Conservation (phyloP, 108 stramenopile species). For the Cyclotella choctawhatcheeana region DNA sequence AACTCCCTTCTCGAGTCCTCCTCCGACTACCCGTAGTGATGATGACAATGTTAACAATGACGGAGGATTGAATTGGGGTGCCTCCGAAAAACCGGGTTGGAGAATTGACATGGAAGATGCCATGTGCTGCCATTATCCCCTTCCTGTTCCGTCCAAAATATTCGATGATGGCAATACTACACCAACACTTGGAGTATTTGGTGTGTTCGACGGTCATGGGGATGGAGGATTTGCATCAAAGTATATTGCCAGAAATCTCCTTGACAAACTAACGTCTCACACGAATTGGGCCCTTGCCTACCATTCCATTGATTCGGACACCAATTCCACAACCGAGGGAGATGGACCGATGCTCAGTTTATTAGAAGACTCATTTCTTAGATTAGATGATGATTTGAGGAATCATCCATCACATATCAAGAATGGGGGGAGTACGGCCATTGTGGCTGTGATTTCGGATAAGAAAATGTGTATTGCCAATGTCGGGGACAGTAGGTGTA, state of each 20-base stretch:
- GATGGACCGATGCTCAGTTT: conserved; percentile 16
- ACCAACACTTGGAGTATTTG: conserved; percentile 59
- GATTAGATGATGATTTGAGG: conserved; percentile 64
- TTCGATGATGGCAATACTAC: neutral
- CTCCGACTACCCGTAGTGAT: neutral
- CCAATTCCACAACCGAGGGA: neutral
- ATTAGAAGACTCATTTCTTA: conserved; percentile 51
- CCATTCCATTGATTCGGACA: conserved; percentile 15
- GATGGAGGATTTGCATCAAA: conserved; percentile 66
- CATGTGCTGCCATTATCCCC: conserved; percentile 34
- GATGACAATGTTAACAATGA: neutral
- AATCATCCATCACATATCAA: conserved; percentile 6
- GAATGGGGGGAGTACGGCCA: conserved; percentile 81
- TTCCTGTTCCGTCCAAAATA: neutral
- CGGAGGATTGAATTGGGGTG: conserved; percentile 56
- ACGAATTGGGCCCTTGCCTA: conserved; percentile 30
- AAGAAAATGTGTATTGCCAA: conserved; percentile 79
- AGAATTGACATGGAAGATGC: conserved; percentile 93
- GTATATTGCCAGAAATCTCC: conserved; percentile 59
- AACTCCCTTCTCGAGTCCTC: conserved; percentile 34
- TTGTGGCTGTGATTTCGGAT: conserved; percentile 72
- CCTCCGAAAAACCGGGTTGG: conserved; percentile 82
- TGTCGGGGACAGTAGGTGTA: conserved; percentile 90
- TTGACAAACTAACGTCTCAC: conserved; percentile 23
- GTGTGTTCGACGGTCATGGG: conserved; percentile 95